Evolutionary conservation across 495 filamentous ascomycete genomes (phyloP).

Genomic region (Eremomyces bilateralis): DNA sequence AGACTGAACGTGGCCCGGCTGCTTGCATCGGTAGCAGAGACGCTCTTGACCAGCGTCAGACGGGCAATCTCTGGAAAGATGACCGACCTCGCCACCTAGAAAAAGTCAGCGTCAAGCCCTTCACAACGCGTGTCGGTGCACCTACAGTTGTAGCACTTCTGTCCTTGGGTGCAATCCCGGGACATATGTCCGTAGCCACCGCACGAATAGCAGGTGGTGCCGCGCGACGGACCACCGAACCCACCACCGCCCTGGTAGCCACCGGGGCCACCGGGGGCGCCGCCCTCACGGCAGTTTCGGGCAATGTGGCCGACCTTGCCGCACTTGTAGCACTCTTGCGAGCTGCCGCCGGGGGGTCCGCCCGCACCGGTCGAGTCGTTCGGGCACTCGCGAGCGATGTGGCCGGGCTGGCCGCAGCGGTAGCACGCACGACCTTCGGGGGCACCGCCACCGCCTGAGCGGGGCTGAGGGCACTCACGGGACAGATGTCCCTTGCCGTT

Average conservation of each 20-base stretch:
- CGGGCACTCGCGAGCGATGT: slow-evolving; percentile 84
- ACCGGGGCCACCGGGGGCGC: slow-evolving; percentile 21
- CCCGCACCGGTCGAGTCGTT: slow-evolving; percentile 30
- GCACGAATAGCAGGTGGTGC: slow-evolving; percentile 89
- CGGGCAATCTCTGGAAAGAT: slow-evolving; percentile 87
- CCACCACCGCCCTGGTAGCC: slow-evolving; percentile 26
- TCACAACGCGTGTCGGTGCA: slow-evolving; percentile 7
- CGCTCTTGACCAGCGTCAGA: slow-evolving; percentile 75
- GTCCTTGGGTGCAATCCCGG: slow-evolving; percentile 91
- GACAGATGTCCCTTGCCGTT: slow-evolving; percentile 77
- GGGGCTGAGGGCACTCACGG: slow-evolving; percentile 73
- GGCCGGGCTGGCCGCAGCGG: slow-evolving; percentile 67
- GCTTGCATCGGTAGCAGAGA: slow-evolving; percentile 98
- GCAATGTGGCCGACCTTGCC: slow-evolving; percentile 94
- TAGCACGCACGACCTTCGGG: slow-evolving; percentile 76
- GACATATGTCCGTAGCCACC: slow-evolving; percentile 94
- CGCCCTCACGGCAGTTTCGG: slow-evolving; percentile 69
- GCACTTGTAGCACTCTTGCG: slow-evolving; percentile 96
- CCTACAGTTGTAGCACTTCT: slow-evolving; percentile 99
- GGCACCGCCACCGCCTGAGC: too few species aligned
- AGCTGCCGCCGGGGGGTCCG: slow-evolving; percentile 23
- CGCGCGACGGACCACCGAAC: slow-evolving; percentile 27
- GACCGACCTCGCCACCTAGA: slow-evolving; percentile 62
- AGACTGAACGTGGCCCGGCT: slow-evolving; percentile 87
- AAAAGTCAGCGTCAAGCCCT: slow-evolving; percentile 2